Conservation (phyloP, 83 land plant species). For the Picea engelmannii region DNA sequence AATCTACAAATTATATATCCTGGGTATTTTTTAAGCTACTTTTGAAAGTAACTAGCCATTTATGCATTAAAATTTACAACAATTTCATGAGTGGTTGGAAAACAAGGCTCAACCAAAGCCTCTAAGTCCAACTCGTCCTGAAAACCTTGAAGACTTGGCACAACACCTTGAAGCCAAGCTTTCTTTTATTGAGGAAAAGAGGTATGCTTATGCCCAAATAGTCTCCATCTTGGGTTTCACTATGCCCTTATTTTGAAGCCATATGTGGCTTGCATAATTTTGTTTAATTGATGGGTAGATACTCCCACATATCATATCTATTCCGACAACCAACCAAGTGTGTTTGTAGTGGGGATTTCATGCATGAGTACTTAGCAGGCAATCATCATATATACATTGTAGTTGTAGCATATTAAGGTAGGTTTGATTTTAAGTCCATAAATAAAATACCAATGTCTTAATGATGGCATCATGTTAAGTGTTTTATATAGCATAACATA, state of each 20-base stretch:
- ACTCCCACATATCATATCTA: not conserved
- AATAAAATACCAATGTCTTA: too few relatives aligned
- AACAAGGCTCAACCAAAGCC: slow-evolving; percentile 83
- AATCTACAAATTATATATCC: not conserved
- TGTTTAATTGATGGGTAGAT: not conserved
- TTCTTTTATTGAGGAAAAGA: slow-evolving; percentile 87
- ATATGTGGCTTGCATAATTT: not conserved
- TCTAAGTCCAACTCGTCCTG: slow-evolving; percentile 64
- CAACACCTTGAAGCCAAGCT: slow-evolving; percentile 92
- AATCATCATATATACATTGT: too few relatives aligned
- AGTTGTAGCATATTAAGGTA: too few relatives aligned
- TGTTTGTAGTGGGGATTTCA: too few relatives aligned
- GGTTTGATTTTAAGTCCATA: too few relatives aligned
- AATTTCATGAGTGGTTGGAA: slow-evolving; percentile 90
- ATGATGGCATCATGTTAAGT: too few relatives aligned
- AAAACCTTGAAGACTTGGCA: slow-evolving; percentile 61
- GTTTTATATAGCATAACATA: too few relatives aligned
- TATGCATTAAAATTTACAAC: slow-evolving; percentile 36
- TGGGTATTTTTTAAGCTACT: not conserved
- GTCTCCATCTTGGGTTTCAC: too few relatives aligned
- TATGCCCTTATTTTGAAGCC: not conserved
- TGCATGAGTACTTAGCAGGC: too few relatives aligned
- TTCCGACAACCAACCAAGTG: too few relatives aligned
- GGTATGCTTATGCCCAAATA: slow-evolving; percentile 36
- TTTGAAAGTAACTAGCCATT: not conserved